Conservation (phyloP, 1,284 basidiomycete species). For the Microbotryomycetes sp. region DNA sequence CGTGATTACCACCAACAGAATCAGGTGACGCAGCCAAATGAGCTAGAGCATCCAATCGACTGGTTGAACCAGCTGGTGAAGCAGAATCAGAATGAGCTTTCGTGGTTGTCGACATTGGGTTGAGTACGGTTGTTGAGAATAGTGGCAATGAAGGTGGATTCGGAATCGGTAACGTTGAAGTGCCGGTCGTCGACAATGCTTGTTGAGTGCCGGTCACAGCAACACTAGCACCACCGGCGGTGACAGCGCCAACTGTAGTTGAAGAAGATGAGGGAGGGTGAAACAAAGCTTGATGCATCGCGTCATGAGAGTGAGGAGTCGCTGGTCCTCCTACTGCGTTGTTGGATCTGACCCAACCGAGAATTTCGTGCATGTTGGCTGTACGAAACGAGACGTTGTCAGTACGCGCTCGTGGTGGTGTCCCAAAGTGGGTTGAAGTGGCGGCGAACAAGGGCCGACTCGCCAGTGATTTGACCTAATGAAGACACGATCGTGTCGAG, state of each 20-base stretch:
- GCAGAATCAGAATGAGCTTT: background rate
- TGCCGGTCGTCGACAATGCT: too few relatives aligned
- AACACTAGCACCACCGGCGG: background rate
- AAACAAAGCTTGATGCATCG: background rate
- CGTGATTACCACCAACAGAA: too few relatives aligned
- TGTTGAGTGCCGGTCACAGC: too few relatives aligned
- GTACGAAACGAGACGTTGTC: background rate
- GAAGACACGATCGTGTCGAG: slow-evolving; percentile 10
- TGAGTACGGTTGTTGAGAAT: background rate
- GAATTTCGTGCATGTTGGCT: background rate
- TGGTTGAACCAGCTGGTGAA: background rate
- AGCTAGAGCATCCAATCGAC: slow-evolving; percentile 16
- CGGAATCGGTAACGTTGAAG: background rate
- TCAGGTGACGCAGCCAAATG: slow-evolving; percentile 11
- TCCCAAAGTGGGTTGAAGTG: background rate
- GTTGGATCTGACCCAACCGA: background rate
- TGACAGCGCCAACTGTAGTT: too few relatives aligned
- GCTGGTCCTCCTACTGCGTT: background rate
- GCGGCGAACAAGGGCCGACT: background rate
- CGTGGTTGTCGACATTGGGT: background rate
- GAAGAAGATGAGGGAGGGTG: background rate
- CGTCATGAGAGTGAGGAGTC: background rate
- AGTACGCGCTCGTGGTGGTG: too few relatives aligned
- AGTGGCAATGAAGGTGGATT: background rate
- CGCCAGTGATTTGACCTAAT: slow-evolving; percentile 8